phyloP scores from a whole-genome alignment of 2,329 filamentous ascomycete genomes.

The Cryphonectria radicalis region DNA sequence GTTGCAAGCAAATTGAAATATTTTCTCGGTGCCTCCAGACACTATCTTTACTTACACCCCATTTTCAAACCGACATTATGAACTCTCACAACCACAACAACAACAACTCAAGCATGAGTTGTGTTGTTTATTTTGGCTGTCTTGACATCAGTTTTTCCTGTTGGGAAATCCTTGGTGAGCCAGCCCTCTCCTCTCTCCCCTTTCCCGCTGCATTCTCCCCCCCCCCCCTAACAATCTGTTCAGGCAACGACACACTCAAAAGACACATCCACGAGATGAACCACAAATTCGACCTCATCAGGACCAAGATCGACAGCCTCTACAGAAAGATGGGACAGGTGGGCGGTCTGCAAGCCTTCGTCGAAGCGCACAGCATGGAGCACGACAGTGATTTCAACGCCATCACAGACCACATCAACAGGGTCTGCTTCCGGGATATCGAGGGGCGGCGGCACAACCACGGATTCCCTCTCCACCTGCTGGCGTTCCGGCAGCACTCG shows the following conservation, averaged over 20 bases:
- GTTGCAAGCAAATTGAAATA: too few relatives aligned
- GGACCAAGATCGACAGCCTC: not conserved
- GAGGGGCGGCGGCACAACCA: not conserved
- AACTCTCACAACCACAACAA: not conserved
- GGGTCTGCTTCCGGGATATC: not conserved
- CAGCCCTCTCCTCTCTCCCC: too few relatives aligned
- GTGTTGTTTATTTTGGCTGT: not conserved
- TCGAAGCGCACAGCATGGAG: not conserved
- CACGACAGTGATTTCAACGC: not conserved
- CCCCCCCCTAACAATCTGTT: not conserved
- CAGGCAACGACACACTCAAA: not conserved
- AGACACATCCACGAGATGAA: not conserved
- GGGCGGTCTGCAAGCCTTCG: not conserved
- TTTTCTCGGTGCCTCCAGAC: too few relatives aligned
- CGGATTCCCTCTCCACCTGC: not conserved
- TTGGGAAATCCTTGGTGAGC: not conserved
- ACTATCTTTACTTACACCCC: too few relatives aligned
- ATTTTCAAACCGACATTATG: not conserved
- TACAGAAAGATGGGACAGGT: not conserved
- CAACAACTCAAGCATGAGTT: not conserved
- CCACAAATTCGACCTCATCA: not conserved
- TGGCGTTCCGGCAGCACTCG: not conserved
- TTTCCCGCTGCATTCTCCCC: not conserved
- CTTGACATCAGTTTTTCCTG: not conserved
- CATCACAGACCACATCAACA: not conserved